Percentiles rank a stretch among this genome's conserved stretches.
Conservation (phyloP, 352 stramenopile genomes). For the Discostella stelligera region DNA sequence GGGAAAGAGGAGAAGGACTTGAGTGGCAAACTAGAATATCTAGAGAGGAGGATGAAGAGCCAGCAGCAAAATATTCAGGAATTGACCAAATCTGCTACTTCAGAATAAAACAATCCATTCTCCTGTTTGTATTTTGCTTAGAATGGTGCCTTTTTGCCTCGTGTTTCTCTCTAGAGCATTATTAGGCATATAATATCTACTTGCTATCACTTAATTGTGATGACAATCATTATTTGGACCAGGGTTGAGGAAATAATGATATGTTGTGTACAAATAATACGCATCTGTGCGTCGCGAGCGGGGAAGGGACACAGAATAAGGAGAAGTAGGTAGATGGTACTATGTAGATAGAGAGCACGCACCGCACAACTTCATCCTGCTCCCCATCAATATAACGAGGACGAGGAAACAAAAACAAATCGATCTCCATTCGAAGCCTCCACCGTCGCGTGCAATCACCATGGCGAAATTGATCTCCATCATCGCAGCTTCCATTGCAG, state of each 20-base stretch:
- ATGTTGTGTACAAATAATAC: too few species aligned
- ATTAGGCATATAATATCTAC: too few species aligned
- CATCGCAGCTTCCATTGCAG: conserved; percentile 6
- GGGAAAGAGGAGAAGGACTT: conserved; percentile 63
- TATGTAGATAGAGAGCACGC: too few species aligned
- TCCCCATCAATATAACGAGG: not conserved
- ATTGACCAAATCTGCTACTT: conserved; percentile 47
- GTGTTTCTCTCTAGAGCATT: too few species aligned
- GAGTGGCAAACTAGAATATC: conserved; percentile 72
- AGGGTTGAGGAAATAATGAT: too few species aligned
- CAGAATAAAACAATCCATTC: conserved; percentile 22
- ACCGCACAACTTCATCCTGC: not conserved
- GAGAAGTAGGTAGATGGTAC: too few species aligned
- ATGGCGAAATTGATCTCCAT: conserved; percentile 31
- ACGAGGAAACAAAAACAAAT: not conserved
- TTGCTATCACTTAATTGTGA: too few species aligned
- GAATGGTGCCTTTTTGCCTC: not conserved
- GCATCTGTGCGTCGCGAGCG: too few species aligned
- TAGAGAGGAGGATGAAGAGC: conserved; percentile 77
- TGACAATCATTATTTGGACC: too few species aligned
- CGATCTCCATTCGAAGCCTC: conserved; percentile 1
- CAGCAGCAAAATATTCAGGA: conserved; percentile 80
- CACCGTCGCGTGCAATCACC: not conserved
- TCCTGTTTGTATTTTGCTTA: not conserved
- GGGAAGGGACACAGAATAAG: too few species aligned